These are phyloP conservation scores for Cladorrhinum sp. DNA, from an alignment of 2,329 filamentous ascomycete species.

Conservation along the genomic window DNA sequence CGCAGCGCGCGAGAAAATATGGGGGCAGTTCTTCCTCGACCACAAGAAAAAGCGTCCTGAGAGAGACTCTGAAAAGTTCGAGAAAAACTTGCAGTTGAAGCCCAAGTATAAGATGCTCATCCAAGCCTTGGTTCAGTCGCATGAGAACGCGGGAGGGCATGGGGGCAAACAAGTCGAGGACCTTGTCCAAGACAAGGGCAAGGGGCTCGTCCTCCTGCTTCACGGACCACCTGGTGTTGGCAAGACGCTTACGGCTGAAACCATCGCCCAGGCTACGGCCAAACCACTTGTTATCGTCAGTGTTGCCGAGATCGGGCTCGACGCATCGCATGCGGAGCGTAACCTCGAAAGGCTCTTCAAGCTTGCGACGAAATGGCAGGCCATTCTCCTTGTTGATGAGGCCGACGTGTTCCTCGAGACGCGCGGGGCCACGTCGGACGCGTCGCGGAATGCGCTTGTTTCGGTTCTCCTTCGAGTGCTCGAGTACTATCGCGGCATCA, in stretches of 20 bases:
- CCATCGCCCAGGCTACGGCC: slow-evolving; percentile 14
- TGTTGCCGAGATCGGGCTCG: slow-evolving; percentile 18
- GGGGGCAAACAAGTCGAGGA: slow-evolving; percentile 27
- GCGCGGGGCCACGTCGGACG: slow-evolving; percentile 11
- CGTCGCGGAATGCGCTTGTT: slow-evolving; percentile 20
- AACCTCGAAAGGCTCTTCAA: slow-evolving; percentile 18
- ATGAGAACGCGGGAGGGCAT: neutral
- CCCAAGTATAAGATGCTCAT: slow-evolving; percentile 15
- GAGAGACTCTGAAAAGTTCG: neutral
- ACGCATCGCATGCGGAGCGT: slow-evolving; percentile 14
- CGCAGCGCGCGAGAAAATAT: neutral
- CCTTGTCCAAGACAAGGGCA: slow-evolving; percentile 36
- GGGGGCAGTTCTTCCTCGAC: neutral
- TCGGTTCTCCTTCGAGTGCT: slow-evolving; percentile 33
- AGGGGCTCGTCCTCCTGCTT: slow-evolving; percentile 35
- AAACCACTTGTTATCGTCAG: slow-evolving; percentile 13
- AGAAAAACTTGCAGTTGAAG: neutral
- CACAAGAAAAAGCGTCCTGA: neutral
- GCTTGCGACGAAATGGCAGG: slow-evolving; percentile 28
- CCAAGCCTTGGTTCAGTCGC: slow-evolving; percentile 15
- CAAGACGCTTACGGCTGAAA: slow-evolving; percentile 38
- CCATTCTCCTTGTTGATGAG: slow-evolving; percentile 28
- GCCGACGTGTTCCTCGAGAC: slow-evolving; percentile 19
- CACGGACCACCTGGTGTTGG: slow-evolving; percentile 37
- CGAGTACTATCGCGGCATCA: slow-evolving; percentile 45